Base-by-base conservation (phyloP, 176 grass and related monocot species). In the sorghum (Sorghum bicolor) region DNA sequence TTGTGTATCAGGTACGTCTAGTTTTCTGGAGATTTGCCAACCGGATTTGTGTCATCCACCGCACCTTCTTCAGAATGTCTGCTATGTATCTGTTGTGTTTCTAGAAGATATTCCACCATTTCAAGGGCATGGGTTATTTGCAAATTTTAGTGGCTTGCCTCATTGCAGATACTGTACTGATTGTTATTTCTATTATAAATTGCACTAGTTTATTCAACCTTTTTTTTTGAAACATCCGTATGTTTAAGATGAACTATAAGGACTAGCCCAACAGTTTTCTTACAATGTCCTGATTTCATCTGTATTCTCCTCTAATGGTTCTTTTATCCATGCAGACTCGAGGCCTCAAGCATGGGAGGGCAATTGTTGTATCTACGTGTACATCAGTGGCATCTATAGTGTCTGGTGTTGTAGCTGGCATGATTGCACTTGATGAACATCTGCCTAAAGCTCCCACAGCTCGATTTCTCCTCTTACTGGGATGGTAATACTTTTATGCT, bases 341-440 rank as follows among this genome's bases (percentile, higher is more conserved):
- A 87, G 97, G 97, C 43, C 83, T 99, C 66, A 96, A 99, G 84
- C 97, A 99, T 92, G 93, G 97, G 68, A 96, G 97, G 88, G 93
- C 97, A 83, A 99, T 99, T 81, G 93, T 99, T 80, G 93, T 99
- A 52, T 99, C 97, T 68, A 96, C 93, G 61, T 96, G 91, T 79
- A 89, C 93, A 52, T 92, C 96, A 57, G 96, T 99, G 39, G 96
- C 93, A 91, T 90, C 96, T 78, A 96, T 99, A 83, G 79, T 99
- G 13, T 94, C 93, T 86, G 93, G 89, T 82, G 96, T 99, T 75
- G 82, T 99, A 80, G 88, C 94, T 89, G 96, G 96, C 64, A 96
- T 96, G 93, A 39, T 94, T 94, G 93, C 96, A 50, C 88, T 99
- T 82, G 96, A 92, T 87, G 91, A 99, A 81, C 90, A 94, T 74